phyloP scores from a whole-genome alignment of 2,329 filamentous ascomycete genomes.

The Septoria petroselini region DNA sequence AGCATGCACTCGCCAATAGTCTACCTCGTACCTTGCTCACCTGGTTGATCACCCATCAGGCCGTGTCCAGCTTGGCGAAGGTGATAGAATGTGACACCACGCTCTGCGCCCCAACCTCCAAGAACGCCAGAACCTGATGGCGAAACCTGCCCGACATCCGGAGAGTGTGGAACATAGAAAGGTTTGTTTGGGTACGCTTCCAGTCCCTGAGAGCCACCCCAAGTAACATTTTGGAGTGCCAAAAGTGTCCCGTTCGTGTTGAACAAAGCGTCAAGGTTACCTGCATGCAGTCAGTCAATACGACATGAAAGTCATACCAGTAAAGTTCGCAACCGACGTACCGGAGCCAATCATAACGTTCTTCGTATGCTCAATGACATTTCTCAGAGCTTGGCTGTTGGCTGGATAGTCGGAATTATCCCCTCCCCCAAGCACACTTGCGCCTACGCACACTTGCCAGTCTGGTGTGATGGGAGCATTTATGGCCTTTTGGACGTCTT shows the following conservation, averaged over 20 bases:
- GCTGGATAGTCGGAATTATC: not conserved
- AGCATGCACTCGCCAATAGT: too few species aligned
- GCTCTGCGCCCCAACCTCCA: not conserved
- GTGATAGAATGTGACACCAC: not conserved
- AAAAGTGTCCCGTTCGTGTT: constrained; percentile 30
- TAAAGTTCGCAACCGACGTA: too few species aligned
- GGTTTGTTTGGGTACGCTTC: constrained; percentile 23
- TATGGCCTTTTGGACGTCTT: constrained; percentile 37
- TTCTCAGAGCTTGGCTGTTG: not conserved
- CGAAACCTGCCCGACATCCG: too few species aligned
- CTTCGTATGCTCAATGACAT: constrained; percentile 32
- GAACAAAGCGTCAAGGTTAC: constrained; percentile 30
- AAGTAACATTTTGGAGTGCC: constrained; percentile 35
- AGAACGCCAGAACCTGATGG: not conserved
- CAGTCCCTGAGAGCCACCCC: constrained; percentile 33
- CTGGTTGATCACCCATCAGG: not conserved
- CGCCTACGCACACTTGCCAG: not conserved
- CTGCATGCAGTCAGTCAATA: too few species aligned
- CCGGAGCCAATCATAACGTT: constrained; percentile 35
- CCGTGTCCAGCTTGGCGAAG: not conserved
- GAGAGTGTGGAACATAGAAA: constrained; percentile 29
- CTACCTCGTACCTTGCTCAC: too few species aligned
- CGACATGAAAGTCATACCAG: too few species aligned
- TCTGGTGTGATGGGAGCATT: constrained; percentile 29
- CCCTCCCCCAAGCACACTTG: too few species aligned